A percentile compares a stretch with the other conserved stretches of the same genome.
Evolutionary conservation across 2,329 filamentous ascomycete species (phyloP).

Genomic region (Aspergillus uvarum): DNA sequence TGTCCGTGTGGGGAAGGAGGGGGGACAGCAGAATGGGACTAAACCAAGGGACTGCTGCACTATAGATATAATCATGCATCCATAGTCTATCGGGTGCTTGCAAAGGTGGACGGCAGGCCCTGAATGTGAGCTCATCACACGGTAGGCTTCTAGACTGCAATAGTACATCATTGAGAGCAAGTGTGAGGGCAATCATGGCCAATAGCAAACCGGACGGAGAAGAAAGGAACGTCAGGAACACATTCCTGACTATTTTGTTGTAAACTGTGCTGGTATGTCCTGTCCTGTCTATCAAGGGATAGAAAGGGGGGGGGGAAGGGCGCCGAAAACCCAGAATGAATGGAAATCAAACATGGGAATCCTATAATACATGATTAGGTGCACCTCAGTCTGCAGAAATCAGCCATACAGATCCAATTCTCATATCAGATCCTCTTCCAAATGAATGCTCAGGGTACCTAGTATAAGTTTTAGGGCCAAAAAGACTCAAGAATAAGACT

Average conservation of each 20-base stretch:
- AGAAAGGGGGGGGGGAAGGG: background rate
- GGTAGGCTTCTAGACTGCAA: background rate
- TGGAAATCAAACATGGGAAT: too few relatives aligned
- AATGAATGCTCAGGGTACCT: background rate
- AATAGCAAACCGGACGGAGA: background rate
- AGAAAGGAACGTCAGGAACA: background rate
- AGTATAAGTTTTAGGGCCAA: background rate
- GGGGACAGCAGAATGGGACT: background rate
- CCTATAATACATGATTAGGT: too few relatives aligned
- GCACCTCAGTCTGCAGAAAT: background rate
- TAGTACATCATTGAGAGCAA: background rate
- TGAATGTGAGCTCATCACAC: background rate
- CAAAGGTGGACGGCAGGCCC: background rate
- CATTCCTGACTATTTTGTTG: background rate
- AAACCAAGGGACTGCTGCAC: background rate
- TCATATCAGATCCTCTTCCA: background rate
- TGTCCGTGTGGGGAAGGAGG: background rate
- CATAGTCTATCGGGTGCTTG: slow-evolving; percentile 1
- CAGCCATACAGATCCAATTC: background rate
- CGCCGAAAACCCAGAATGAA: too few relatives aligned
- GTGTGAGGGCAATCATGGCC: background rate
- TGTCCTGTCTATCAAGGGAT: background rate
- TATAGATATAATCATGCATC: background rate
- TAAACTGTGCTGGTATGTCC: background rate
- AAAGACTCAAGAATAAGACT: background rate